Conservation (phyloP, 169 alveolate species). For the Plasmodium cynomolgi region DNA sequence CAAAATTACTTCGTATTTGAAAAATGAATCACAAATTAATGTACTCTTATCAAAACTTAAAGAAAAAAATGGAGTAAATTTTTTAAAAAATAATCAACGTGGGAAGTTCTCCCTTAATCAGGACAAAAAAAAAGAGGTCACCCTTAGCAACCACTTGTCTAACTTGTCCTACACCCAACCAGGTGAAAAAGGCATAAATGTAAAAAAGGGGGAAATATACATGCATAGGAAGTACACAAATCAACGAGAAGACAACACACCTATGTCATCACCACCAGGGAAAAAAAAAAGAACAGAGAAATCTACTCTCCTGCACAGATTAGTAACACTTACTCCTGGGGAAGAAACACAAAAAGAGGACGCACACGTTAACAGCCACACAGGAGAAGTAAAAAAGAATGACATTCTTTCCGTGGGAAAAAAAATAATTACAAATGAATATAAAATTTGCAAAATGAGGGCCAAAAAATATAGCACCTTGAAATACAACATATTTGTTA, state of each 20-base stretch:
- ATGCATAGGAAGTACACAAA: not conserved
- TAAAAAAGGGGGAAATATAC: not conserved
- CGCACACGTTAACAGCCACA: not conserved
- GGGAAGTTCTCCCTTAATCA: not conserved
- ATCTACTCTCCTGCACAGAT: constrained; percentile 32
- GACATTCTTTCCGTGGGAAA: not conserved
- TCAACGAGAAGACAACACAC: not conserved
- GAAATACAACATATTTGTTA: constrained; percentile 16
- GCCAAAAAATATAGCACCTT: not conserved
- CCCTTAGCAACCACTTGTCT: not conserved
- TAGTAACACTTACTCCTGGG: not conserved
- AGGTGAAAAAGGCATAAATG: not conserved
- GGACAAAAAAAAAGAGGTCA: not conserved
- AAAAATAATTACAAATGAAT: not conserved
- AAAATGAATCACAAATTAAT: constrained; percentile 62
- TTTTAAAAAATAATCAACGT: not conserved
- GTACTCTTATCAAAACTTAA: constrained; percentile 3
- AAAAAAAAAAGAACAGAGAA: constrained; percentile 51
- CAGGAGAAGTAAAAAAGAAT: not conserved
- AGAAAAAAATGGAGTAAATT: not conserved
- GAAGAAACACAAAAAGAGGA: not conserved
- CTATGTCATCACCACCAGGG: constrained; percentile 29
- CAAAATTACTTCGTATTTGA: constrained; percentile 56
- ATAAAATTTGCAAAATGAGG: not conserved
- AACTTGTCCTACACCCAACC: not conserved